Percentiles rank a stretch among this genome's conserved stretches.
Evolutionary conservation across 2,329 filamentous ascomycete species (phyloP).

Genomic region (Fusarium tanahbumbuense): DNA sequence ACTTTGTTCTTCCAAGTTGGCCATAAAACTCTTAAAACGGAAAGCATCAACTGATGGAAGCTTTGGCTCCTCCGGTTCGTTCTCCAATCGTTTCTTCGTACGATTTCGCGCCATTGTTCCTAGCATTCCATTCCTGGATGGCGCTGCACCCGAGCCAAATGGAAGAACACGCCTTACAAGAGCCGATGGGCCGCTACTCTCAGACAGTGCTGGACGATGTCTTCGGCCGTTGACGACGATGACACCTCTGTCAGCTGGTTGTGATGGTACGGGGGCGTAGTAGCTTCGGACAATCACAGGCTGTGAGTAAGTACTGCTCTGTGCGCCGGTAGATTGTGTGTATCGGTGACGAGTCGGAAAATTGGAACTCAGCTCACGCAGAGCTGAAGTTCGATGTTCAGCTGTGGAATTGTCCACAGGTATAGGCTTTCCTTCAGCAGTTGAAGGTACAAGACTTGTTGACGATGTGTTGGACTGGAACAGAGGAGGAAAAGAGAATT

Average conservation of each 20-base stretch:
- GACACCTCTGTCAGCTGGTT: slow-evolving; percentile 49
- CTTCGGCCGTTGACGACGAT: slow-evolving; percentile 47
- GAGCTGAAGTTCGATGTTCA: slow-evolving; percentile 67
- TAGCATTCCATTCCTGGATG: slow-evolving; percentile 55
- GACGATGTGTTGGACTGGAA: slow-evolving; percentile 63
- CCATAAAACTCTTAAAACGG: slow-evolving; percentile 73
- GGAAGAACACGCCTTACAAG: slow-evolving; percentile 49
- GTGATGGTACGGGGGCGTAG: slow-evolving; percentile 58
- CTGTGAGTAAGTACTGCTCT: slow-evolving; percentile 70
- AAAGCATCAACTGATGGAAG: slow-evolving; percentile 73
- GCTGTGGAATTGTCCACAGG: slow-evolving; percentile 67
- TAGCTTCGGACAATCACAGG: slow-evolving; percentile 75
- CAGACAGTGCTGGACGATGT: slow-evolving; percentile 44
- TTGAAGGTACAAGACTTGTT: slow-evolving; percentile 64
- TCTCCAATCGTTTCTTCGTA: slow-evolving; percentile 52
- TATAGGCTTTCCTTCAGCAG: slow-evolving; percentile 66
- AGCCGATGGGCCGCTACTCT: slow-evolving; percentile 47
- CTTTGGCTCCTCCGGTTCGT: slow-evolving; percentile 54
- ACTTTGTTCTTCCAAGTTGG: slow-evolving; percentile 61
- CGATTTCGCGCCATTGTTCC: slow-evolving; percentile 59
- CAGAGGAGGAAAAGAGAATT: slow-evolving; percentile 61
- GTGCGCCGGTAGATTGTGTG: slow-evolving; percentile 66
- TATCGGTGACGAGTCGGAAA: slow-evolving; percentile 68
- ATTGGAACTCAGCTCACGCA: slow-evolving; percentile 69
- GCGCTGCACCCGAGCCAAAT: slow-evolving; percentile 49